A percentile compares a stretch with the other conserved stretches of the same genome.
These are phyloP conservation scores for Russula sp. DNA, from an alignment of 768 basidiomycete genomes.

Conservation along the genomic window DNA sequence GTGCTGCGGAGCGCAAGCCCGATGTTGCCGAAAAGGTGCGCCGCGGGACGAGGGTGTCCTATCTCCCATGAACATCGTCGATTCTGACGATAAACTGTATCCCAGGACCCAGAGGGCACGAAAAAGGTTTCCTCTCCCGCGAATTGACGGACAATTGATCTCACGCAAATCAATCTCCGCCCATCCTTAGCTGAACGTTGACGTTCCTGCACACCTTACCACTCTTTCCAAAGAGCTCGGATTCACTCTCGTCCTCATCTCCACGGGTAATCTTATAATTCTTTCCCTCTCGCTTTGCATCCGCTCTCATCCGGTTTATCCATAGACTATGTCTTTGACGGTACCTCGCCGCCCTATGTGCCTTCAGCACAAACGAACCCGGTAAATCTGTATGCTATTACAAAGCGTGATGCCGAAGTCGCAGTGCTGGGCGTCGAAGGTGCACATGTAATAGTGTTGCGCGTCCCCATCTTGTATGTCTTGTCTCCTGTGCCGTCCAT, in stretches of 20 bases:
- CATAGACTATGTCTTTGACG: conserved; percentile 93
- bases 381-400: conserved; percentile 81
- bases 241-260: conserved; percentile 85
- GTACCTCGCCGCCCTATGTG: conserved; percentile 85
- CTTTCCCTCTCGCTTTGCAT: neutral
- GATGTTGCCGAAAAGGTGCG: conserved; percentile 88
- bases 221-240: conserved; percentile 55
- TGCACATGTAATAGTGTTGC: conserved; percentile 63
- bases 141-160: neutral
- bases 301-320: neutral
- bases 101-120: conserved; percentile 70
- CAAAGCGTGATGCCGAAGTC: conserved; percentile 84
- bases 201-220: conserved; percentile 71
- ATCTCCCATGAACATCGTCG: neutral
- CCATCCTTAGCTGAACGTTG: conserved; percentile 67
- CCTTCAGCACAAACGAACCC: conserved; percentile 74
- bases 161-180: conserved; percentile 12
- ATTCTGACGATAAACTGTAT: no score
- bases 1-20: conserved; percentile 90
- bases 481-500: conserved; percentile 16
- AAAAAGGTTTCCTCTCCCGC: conserved; percentile 46
- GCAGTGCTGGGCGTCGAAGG: conserved; percentile 61
- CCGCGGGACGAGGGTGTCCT: conserved; percentile 8
- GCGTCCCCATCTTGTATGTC: conserved; percentile 85
- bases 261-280: conserved; percentile 57